phyloP scores from a whole-genome alignment of 306 rosid genomes.

The Vigna nakashimae region DNA sequence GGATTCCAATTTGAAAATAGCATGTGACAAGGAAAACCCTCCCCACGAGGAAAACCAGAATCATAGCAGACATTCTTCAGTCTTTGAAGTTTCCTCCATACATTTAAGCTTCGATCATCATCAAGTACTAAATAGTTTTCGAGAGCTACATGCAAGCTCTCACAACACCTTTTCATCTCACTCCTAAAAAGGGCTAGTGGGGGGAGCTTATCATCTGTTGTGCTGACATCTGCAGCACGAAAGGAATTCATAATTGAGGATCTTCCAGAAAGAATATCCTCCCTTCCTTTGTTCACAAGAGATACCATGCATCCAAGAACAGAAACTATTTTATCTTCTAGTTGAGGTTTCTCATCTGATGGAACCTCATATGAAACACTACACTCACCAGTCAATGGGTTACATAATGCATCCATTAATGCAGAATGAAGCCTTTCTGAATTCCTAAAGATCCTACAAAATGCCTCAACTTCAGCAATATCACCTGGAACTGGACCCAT shows the following conservation, averaged over 20 bases:
- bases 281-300: constrained; percentile 83
- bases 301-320: constrained; percentile 91
- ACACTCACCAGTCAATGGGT: constrained; percentile 92
- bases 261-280: constrained; percentile 90
- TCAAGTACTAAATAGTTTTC: constrained; percentile 70
- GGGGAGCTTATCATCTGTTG: constrained; percentile 75
- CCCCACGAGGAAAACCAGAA: constrained; percentile 80
- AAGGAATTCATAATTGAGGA: constrained; percentile 64
- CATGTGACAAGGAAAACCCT: constrained; percentile 72
- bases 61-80: constrained; percentile 96
- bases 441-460: constrained; percentile 86
- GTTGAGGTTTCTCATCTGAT: constrained; percentile 82
- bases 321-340: constrained; percentile 95
- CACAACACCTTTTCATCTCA: constrained; percentile 97
- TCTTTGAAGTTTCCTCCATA: constrained; percentile 94
- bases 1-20: constrained; percentile 90
- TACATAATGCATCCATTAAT: constrained; percentile 86
- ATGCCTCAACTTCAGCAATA: constrained; percentile 95
- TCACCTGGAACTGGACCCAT: constrained; percentile 97
- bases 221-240: constrained; percentile 53
- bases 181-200: constrained; percentile 83
- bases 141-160: constrained; percentile 96
- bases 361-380: constrained; percentile 79
- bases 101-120: constrained; percentile 74
- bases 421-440: constrained; percentile 87